Percentiles rank a stretch among this genome's conserved stretches.
Evolutionary conservation across 768 basidiomycete genomes (phyloP).

Genomic region (Lanmaoa pseudosensibilis): DNA sequence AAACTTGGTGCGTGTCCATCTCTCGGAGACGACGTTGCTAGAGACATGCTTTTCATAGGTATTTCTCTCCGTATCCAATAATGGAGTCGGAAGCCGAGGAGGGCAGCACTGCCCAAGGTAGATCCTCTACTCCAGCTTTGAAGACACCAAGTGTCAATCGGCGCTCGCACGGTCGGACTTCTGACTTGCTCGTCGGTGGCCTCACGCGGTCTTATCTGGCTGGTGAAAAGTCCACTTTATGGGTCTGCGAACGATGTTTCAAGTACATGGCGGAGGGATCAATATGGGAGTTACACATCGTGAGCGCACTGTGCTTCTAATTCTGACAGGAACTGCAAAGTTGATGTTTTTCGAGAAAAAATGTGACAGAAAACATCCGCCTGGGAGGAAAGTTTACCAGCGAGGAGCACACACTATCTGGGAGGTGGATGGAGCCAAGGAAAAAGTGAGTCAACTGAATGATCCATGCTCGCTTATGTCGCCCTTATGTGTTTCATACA

Average conservation of each 20-base stretch:
- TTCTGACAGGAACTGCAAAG: background rate
- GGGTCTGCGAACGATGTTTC: constrained; percentile 93
- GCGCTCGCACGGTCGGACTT: constrained; percentile 70
- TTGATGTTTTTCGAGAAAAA: constrained; percentile 48
- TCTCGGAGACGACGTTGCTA: background rate
- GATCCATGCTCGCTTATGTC: background rate
- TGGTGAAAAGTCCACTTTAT: constrained; percentile 57
- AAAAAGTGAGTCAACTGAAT: constrained; percentile 59
- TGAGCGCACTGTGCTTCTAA: constrained; percentile 33
- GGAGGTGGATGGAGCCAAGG: constrained; percentile 89
- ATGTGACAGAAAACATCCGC: constrained; percentile 71
- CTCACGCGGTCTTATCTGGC: constrained; percentile 45
- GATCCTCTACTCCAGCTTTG: constrained; percentile 26
- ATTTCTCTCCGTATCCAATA: constrained; percentile 90
- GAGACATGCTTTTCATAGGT: constrained; percentile 49
- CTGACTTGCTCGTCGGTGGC: constrained; percentile 68
- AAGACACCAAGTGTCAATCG: constrained; percentile 54
- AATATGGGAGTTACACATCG: constrained; percentile 70
- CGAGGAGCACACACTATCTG: constrained; percentile 87
- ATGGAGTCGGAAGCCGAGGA: constrained; percentile 67
- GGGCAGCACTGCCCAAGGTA: constrained; percentile 23
- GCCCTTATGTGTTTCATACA: constrained; percentile 32
- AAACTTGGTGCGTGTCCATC: constrained; percentile 68
- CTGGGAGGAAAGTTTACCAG: constrained; percentile 88
- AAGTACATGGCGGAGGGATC: constrained; percentile 86